phyloP scores from a whole-genome alignment of 116 monocot species.

The Zostera marina region DNA sequence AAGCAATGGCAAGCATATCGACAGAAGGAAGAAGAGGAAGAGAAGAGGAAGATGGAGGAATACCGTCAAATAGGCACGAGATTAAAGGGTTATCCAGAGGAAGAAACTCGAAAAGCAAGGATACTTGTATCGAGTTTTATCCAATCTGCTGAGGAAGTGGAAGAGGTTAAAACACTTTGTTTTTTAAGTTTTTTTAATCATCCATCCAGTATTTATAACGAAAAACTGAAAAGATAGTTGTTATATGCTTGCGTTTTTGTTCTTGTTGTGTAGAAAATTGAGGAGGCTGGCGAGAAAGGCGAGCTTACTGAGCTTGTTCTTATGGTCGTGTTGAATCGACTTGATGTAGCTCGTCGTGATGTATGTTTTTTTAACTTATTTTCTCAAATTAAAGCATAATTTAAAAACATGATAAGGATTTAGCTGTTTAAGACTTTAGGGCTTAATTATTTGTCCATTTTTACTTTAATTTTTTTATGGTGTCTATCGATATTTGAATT shows the following conservation, averaged over 20 bases:
- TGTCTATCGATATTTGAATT: no score
- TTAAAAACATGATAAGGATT: no score
- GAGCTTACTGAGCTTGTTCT: conserved; percentile 82
- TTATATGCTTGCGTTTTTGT: conserved; percentile 3
- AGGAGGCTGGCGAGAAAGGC: conserved; percentile 81
- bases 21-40: conserved; percentile 57
- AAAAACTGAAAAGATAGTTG: background rate
- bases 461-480: no score
- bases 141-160: conserved; percentile 71
- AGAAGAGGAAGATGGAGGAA: conserved; percentile 44
- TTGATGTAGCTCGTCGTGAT: conserved; percentile 79
- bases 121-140: conserved; percentile 80
- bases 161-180: conserved; percentile 56
- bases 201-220: no score
- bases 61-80: conserved; percentile 85
- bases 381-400: background rate
- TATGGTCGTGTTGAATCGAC: conserved; percentile 90
- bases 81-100: conserved; percentile 73
- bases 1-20: conserved; percentile 84
- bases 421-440: no score
- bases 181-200: no score
- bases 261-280: conserved; percentile 57
- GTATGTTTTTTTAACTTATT: conserved; percentile 16
- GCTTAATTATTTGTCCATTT: no score
- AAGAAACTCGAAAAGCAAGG: conserved; percentile 76